Evolutionary conservation across 352 stramenopile species (phyloP).

Genomic region (Phytophthora pini): DNA sequence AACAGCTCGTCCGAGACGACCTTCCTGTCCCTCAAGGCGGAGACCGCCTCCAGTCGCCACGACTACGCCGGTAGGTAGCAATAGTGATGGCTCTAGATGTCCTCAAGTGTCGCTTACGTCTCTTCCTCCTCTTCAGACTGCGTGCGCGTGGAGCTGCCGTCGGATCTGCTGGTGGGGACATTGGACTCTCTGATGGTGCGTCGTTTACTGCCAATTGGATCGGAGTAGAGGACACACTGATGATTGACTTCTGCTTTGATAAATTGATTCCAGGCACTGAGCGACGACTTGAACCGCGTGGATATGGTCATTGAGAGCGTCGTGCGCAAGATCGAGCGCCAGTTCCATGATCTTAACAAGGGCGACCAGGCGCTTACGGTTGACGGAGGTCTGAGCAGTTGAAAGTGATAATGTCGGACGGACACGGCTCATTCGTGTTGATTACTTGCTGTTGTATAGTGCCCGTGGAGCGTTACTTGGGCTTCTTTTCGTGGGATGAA

Average conservation of each 20-base stretch:
- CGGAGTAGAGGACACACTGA: background rate
- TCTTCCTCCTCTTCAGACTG: conserved; percentile 50
- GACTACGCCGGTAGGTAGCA: conserved; percentile 69
- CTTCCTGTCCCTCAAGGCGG: conserved; percentile 86
- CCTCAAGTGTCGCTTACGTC: background rate
- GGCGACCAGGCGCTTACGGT: conserved; percentile 85
- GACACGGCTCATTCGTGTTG: background rate
- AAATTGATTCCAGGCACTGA: conserved; percentile 55
- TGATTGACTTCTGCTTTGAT: conserved; percentile 5
- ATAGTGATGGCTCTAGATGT: background rate
- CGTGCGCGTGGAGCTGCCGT: conserved; percentile 91
- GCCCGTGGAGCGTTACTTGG: conserved; percentile 94
- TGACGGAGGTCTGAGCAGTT: conserved; percentile 58
- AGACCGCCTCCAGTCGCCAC: conserved; percentile 82
- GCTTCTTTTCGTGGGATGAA: conserved; percentile 98
- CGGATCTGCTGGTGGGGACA: conserved; percentile 96
- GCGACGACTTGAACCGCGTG: conserved; percentile 96
- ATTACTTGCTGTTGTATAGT: conserved; percentile 51
- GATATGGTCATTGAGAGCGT: conserved; percentile 95
- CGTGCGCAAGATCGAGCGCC: conserved; percentile 97
- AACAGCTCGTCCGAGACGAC: conserved; percentile 83
- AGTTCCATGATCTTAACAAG: conserved; percentile 95
- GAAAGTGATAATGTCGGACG: background rate
- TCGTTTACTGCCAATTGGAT: background rate
- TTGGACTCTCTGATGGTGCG: conserved; percentile 97